Evolutionary conservation across 2,329 filamentous ascomycete species (phyloP), one percentile per base, ranked within the genome.

Genomic region (Verticillium nubilum): DNA sequence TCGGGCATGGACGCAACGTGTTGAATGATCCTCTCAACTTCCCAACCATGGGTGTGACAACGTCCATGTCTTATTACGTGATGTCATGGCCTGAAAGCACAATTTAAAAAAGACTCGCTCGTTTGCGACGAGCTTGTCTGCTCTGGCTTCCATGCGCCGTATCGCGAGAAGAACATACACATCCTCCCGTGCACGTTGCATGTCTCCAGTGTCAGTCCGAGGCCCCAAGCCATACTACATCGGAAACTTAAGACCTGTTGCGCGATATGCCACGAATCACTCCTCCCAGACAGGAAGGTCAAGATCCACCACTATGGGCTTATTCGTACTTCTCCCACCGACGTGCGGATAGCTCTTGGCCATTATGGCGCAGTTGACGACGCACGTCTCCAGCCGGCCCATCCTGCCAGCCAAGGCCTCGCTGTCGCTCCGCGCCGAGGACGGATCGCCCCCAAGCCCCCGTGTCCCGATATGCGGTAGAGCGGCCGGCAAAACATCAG

Each of bases 241-340:
- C 13, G 15, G n/a, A n/a, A n/a, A n/a, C n/a, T n/a, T n/a, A n/a
- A n/a, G n/a, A n/a, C n/a, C n/a, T n/a, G n/a, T n/a, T n/a, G n/a
- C n/a, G 5, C 3, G 29, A 31, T 7, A 25, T 47, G 19, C 19
- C 42, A 28, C 26, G 52, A 12, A 10, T 37, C 28, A 25, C 37
- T 52, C 37, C 56, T 72, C 69, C 77, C 80, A 84, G 23, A 87
- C 76, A 0, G 88, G 87, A 62, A 95, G 75, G 64, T 92, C 86
- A 29, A 96, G 68, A 69, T 96, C 91, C 13, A 96, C 86, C n/a
- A 96, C 87, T 65, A 96, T 88, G 23, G 91, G 88, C 69, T 92
- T 90, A 72, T 93, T 86, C 73, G 90, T 86, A 62, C 74, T 79
- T 70, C 87, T 90, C 17, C 85, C 85, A 1, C 78, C 80, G 1